These are phyloP conservation scores for Trichopus zeylanicus DNA, from an alignment of 116 monocot genomes.

Conservation along the genomic window DNA sequence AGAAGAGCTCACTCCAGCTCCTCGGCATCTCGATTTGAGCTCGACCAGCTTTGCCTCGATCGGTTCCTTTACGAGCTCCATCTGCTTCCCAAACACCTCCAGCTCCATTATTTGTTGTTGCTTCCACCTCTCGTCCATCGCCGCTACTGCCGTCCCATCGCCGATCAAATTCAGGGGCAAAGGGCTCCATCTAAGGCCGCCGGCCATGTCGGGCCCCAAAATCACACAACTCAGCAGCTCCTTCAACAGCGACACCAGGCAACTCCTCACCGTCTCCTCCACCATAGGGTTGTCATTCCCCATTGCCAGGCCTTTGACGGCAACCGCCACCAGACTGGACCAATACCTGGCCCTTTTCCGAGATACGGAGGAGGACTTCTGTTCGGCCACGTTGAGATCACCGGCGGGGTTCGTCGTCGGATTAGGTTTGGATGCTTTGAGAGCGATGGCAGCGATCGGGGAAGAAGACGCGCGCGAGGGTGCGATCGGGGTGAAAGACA, in stretches of 20 bases:
- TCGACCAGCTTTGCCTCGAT: slow-evolving; percentile 47
- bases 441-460: not conserved
- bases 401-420: no score
- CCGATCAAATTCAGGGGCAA: slow-evolving; percentile 5
- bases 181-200: slow-evolving; percentile 2
- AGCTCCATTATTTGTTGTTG: slow-evolving; percentile 83
- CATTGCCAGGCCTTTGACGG: slow-evolving; percentile 9
- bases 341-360: not conserved
- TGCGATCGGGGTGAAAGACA: no score
- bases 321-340: slow-evolving; percentile 5
- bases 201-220: slow-evolving; percentile 3
- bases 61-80: slow-evolving; percentile 80
- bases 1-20: not conserved
- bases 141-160: not conserved
- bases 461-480: no score
- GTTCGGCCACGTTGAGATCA: not conserved
- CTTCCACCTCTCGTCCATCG: slow-evolving; percentile 59
- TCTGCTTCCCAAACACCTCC: slow-evolving; percentile 70
- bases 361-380: not conserved
- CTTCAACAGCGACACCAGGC: slow-evolving; percentile 52
- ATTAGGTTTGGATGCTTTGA: not conserved
- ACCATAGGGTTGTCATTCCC: slow-evolving; percentile 1
- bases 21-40: slow-evolving; percentile 24
- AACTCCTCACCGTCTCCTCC: slow-evolving; percentile 55
- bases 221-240: slow-evolving; percentile 38